A percentile compares a stretch with the other conserved stretches of the same genome.
Evolutionary conservation across 2,329 filamentous ascomycete species (phyloP).

Genomic region (Apiospora kogelbergensis): DNA sequence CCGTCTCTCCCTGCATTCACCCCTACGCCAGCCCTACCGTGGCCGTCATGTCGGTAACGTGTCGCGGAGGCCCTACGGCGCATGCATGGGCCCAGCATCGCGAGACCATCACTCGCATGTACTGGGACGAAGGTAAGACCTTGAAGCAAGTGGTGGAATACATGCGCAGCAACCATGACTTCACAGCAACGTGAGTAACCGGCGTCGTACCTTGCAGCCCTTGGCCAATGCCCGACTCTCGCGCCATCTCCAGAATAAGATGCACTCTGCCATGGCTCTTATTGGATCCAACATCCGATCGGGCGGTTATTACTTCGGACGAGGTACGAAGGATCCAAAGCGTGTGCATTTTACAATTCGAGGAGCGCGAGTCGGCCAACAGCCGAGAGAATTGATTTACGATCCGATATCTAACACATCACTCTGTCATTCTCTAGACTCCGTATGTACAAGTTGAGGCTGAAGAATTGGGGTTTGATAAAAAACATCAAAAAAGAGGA

Average conservation of each 20-base stretch:
- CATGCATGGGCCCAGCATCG: not conserved
- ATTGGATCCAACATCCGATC: too few species aligned
- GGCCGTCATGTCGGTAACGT: not conserved
- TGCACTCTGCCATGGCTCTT: too few species aligned
- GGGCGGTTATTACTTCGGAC: too few species aligned
- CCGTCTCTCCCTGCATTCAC: not conserved
- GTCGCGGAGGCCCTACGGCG: not conserved
- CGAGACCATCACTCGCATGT: not conserved
- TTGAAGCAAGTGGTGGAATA: not conserved
- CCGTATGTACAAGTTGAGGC: not conserved
- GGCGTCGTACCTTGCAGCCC: not conserved
- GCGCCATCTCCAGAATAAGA: too few species aligned
- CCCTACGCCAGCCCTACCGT: not conserved
- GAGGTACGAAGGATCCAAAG: too few species aligned
- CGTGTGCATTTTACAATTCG: too few species aligned
- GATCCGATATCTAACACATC: not conserved
- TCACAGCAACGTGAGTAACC: not conserved
- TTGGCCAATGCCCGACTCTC: not conserved
- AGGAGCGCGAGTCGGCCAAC: not conserved
- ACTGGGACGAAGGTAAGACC: constrained; percentile 3
- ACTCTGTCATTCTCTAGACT: not conserved
- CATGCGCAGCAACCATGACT: not conserved
- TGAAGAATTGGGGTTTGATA: not conserved
- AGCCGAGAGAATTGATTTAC: not conserved
- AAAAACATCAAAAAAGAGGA: not conserved